phyloP scores from a whole-genome alignment of 2,329 filamentous ascomycete species.

The Ceratocystis destructans region DNA sequence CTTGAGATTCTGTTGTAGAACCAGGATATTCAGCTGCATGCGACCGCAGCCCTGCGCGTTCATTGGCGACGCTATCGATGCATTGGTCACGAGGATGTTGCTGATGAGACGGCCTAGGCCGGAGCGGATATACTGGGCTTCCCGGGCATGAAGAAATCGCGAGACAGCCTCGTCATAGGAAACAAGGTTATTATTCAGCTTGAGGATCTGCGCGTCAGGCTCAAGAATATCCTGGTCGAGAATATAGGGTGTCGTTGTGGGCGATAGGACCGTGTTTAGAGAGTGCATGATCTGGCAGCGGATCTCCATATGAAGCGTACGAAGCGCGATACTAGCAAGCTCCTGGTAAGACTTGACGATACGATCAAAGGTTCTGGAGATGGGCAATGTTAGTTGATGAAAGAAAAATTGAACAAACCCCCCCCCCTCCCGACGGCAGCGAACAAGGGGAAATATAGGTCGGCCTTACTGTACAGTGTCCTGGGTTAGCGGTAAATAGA shows the following conservation, averaged over 20 bases:
- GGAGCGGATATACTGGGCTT: conserved; percentile 60
- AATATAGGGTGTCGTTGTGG: conserved; percentile 45
- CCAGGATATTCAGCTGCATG: conserved; percentile 81
- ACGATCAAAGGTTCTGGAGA: conserved; percentile 60
- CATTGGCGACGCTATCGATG: conserved; percentile 61
- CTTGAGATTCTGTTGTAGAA: conserved; percentile 92
- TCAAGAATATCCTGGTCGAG: conserved; percentile 61
- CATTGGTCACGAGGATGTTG: conserved; percentile 59
- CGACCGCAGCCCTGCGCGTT: conserved; percentile 71
- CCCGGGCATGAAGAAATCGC: conserved; percentile 54
- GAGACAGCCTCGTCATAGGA: conserved; percentile 72
- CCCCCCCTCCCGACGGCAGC: not conserved
- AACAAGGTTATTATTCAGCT: conserved; percentile 72
- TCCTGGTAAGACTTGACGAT: conserved; percentile 73
- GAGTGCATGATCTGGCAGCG: conserved; percentile 76
- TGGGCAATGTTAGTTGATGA: conserved; percentile 22
- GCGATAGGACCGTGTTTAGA: conserved; percentile 50
- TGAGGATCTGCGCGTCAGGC: conserved; percentile 67
- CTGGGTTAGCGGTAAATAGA: conserved; percentile 76
- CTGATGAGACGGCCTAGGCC: conserved; percentile 71
- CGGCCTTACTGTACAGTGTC: conserved; percentile 62
- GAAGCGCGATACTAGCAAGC: conserved; percentile 62
- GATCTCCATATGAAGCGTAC: conserved; percentile 80
- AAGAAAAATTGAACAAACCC: too few species aligned
- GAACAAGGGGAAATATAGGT: not conserved